Conservation (phyloP, 108 stramenopile genomes). For the Cyclotella atomus region DNA sequence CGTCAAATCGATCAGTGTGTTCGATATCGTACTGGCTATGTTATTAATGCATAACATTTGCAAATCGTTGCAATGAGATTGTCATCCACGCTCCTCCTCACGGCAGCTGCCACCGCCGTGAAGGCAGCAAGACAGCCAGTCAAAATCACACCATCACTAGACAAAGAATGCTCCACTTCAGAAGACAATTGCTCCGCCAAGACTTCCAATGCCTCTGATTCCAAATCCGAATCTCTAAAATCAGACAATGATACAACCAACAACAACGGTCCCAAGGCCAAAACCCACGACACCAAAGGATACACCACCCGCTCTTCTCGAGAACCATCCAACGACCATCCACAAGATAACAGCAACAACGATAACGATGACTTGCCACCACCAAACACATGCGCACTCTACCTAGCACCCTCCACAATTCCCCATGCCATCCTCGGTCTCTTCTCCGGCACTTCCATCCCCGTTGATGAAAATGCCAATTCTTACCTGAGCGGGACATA, state of each 20-base stretch:
- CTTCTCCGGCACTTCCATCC: constrained; percentile 32
- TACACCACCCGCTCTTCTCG: neutral
- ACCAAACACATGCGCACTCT: constrained; percentile 31
- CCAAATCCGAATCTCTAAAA: neutral
- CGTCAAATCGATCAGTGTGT: too few relatives aligned
- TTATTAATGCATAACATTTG: too few relatives aligned
- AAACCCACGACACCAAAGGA: neutral
- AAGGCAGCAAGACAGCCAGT: neutral
- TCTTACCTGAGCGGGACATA: constrained; percentile 25
- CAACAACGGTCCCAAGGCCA: neutral
- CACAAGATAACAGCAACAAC: neutral
- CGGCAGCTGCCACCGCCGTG: too few relatives aligned
- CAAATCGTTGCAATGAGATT: too few relatives aligned
- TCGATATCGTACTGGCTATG: too few relatives aligned
- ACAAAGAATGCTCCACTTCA: neutral
- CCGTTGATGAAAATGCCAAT: constrained; percentile 17
- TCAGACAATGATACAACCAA: neutral
- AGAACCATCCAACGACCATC: too few relatives aligned
- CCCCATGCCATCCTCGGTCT: constrained; percentile 44
- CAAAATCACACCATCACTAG: neutral
- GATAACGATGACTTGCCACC: neutral
- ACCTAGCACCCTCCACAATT: constrained; percentile 50
- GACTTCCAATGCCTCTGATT: neutral
- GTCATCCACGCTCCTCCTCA: too few relatives aligned
- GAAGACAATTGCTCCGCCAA: constrained; percentile 2